Evolutionary conservation across 805 yeast species (phyloP), one percentile per base, ranked within the genome.

Genomic region (Candida coquimbonensis): DNA sequence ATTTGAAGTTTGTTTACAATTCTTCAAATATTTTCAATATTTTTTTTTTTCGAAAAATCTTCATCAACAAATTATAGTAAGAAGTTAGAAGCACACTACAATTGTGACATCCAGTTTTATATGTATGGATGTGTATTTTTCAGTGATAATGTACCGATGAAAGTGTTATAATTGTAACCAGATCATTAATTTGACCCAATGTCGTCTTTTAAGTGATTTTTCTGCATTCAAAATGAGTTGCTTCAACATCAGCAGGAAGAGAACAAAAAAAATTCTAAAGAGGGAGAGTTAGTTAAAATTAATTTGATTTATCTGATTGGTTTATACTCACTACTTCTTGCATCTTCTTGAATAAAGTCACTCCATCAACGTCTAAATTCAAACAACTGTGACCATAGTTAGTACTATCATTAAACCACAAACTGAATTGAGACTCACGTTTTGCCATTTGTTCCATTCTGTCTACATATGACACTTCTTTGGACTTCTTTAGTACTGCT

Each of bases 151-250:
- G 3, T 29, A 14, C 6, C 5, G 14, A 29, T 11, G 13, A 29
- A 29, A 11, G 31, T 29, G 7, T 29, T 11, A 13, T 29, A 29
- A 29, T 4, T 29, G 31, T 9, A 29, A 29, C 9, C 13, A 11
- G 31, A 29, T 5, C 6, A 5, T 11, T 11, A 29, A 29, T 9
- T 11, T 33, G 19, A 9, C 9, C 19, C 8, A n/a, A 33, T 7
- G 5, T 7, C 9, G 17, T 8, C 16, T 17, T 35, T 35, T 11
- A 35, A 9, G 37, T 11, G 37, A 59, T 72, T 50, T 70, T 71
- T 49, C 78, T 62, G 61, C 79, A 74, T 52, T 74, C 79, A 52
- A 74, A 74, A 50, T 74, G 73, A 1, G 78, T 74, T 33, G 76
- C 75, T 45, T 66, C 67, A 25, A 74, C 62, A 35, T 73, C 73